Evolutionary conservation across 257 asterid genomes (phyloP).

Genomic region (Solanum arcanum): DNA sequence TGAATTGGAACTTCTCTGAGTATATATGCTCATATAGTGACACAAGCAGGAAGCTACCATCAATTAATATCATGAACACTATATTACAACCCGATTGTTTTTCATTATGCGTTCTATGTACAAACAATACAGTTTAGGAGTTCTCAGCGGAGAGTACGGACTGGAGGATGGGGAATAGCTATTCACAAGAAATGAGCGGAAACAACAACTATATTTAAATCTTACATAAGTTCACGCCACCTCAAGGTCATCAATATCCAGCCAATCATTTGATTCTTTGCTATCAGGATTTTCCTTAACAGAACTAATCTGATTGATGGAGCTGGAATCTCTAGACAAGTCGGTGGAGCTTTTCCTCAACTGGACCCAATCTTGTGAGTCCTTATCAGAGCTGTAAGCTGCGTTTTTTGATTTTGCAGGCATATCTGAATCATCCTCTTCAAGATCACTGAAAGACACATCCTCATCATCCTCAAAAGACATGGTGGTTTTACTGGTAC

Average conservation of each 20-base stretch:
- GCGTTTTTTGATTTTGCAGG: constrained; percentile 40
- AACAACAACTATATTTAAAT: neutral
- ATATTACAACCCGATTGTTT: neutral
- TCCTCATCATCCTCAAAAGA: constrained; percentile 76
- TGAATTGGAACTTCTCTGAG: neutral
- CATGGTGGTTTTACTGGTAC: constrained; percentile 24
- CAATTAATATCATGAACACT: neutral
- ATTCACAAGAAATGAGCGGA: constrained; percentile 3
- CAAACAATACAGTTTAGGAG: neutral
- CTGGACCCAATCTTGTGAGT: constrained; percentile 81
- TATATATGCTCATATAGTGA: neutral
- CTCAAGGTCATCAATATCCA: constrained; percentile 52
- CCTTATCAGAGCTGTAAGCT: constrained; percentile 52
- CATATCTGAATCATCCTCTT: constrained; percentile 62
- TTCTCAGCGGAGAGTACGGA: neutral
- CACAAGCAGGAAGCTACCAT: neutral
- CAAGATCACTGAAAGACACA: constrained; percentile 97
- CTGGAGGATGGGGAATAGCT: neutral
- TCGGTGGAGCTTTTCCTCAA: constrained; percentile 37
- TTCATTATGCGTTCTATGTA: neutral
- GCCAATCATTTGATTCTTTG: constrained; percentile 69
- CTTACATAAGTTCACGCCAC: constrained; percentile 24
- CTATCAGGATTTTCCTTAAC: constrained; percentile 16
- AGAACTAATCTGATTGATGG: neutral
- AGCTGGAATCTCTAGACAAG: constrained; percentile 7